Evolutionary conservation across 1,139 yeast species (phyloP), one percentile per base, ranked within the genome.

Genomic region (Taphrina communis): DNA sequence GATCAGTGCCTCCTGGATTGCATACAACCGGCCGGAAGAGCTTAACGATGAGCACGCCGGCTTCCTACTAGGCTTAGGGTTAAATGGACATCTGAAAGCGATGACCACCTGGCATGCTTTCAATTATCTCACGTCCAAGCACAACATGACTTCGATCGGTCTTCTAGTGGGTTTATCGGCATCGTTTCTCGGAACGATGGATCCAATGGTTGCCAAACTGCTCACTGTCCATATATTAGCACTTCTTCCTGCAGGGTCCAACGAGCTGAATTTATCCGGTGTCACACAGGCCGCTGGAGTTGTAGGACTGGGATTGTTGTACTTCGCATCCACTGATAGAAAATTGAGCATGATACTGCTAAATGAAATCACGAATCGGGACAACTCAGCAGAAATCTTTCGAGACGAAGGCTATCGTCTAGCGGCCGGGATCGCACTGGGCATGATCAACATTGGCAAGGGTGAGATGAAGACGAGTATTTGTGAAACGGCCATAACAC

Each of bases 81-180:
- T 95, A 56, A 91, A 91, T 79, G 98, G 98, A 0, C 97, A 93
- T 76, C 79, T 95, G 73, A 87, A 85, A 72, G 83, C 83, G 59
- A 80, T 95, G 42, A 98, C 95, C 75, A 97, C 94, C 76, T 95
- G 99, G 98, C 97, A 93, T 76, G 89, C 95, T 41, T 95, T 92
- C 77, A 93, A 94, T 75, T 93, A 92, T 73, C 80, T 95, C 66
- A 97, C 97, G 0, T 96, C 97, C 0, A 93, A 95, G 74, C 94
- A 90, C 75, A 86, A 89, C 1, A 84, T 85, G 65, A 90, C 97
- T 0, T 90, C 97, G 77, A 88, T 92, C 51, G 98, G 97, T 0
- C 80, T 94, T 57, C 80, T 95, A 44, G 80, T 95, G 39, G 99
- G 99, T 1, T 88, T 94, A 91, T 87, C 97, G 14, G 97, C 97